Conservation (phyloP, 2,329 filamentous ascomycete species). For the Metarhizium album region DNA sequence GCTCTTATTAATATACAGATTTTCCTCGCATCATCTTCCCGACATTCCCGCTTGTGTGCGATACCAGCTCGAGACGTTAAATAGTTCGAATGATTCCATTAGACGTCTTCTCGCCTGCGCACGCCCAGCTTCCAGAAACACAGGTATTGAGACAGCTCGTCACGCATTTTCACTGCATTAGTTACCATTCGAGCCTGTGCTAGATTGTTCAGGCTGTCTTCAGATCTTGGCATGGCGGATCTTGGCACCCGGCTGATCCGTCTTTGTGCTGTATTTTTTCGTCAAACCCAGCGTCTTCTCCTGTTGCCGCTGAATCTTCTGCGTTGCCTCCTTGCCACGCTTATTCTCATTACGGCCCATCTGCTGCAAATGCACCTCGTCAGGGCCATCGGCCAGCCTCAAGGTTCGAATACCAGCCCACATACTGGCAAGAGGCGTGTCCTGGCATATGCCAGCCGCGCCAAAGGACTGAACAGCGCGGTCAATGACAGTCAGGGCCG, state of each 20-base stretch:
- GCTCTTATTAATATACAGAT: too few species aligned
- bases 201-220: background rate
- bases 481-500: conserved; percentile 79
- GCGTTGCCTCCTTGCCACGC: conserved; percentile 48
- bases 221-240: conserved; percentile 40
- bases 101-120: too few species aligned
- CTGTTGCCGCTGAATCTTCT: conserved; percentile 53
- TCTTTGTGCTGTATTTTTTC: conserved; percentile 40
- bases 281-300: conserved; percentile 55
- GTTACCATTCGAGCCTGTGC: background rate
- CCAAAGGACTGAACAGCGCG: conserved; percentile 89
- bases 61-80: too few species aligned
- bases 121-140: background rate
- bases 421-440: conserved; percentile 80
- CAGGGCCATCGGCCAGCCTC: conserved; percentile 82
- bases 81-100: too few species aligned
- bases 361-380: conserved; percentile 86
- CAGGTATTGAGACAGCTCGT: background rate
- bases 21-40: too few species aligned
- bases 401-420: conserved; percentile 75
- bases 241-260: conserved; percentile 38
- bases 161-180: background rate
- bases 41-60: too few species aligned
- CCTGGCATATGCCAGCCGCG: conserved; percentile 82
- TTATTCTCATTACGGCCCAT: conserved; percentile 73